Percentiles rank a stretch among this genome's conserved stretches.
phyloP scores from a whole-genome alignment of 805 yeast species.

The Yamadazyma olivae region DNA sequence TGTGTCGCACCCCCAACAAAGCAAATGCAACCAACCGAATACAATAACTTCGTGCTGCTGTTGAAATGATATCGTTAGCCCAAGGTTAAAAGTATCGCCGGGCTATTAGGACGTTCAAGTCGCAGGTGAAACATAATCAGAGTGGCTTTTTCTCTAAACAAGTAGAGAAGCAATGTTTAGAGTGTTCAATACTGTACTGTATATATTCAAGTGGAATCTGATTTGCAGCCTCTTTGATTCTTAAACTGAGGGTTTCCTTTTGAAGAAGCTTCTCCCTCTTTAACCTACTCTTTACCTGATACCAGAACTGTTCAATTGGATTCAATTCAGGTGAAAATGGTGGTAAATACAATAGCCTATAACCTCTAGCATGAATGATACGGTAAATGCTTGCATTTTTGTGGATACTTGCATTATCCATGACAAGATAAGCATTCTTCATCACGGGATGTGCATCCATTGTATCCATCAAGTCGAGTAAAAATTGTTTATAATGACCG shows the following conservation, averaged over 20 bases:
- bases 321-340: conserved; percentile 13
- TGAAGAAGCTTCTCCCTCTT: conserved; percentile 4
- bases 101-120: neutral
- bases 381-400: conserved; percentile 10
- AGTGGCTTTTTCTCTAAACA: conserved; percentile 6
- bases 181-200: conserved; percentile 1
- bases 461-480: conserved; percentile 9
- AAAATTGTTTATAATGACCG: conserved; percentile 11
- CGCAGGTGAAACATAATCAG: conserved; percentile 3
- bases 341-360: conserved; percentile 12
- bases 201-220: conserved; percentile 5
- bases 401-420: conserved; percentile 11
- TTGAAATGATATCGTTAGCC: conserved; percentile 3
- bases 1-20: conserved; percentile 3
- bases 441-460: conserved; percentile 5
- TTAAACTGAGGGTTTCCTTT: conserved; percentile 4
- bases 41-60: conserved; percentile 2
- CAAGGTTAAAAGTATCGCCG: conserved; percentile 2
- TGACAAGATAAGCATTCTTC: conserved; percentile 8
- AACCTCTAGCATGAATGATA: conserved; percentile 10
- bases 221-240: conserved; percentile 8
- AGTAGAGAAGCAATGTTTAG: conserved; percentile 3
- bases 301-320: conserved; percentile 16
- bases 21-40: conserved; percentile 4
- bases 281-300: conserved; percentile 5